Evolutionary conservation across 2,329 filamentous ascomycete genomes (phyloP).

Genomic region (Beauveria sp.): DNA sequence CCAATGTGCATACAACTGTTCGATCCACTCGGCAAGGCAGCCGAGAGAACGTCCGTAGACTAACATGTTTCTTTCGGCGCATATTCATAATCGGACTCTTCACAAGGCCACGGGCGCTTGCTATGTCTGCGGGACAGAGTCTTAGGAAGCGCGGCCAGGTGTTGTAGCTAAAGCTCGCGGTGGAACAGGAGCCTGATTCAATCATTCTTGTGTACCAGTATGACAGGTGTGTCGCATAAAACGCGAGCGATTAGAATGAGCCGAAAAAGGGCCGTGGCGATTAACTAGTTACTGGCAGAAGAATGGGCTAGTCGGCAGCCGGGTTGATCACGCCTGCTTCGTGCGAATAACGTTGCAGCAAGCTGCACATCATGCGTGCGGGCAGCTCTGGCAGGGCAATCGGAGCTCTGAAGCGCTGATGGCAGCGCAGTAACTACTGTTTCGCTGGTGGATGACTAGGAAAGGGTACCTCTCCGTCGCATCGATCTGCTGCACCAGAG

Average conservation of each 20-base stretch:
- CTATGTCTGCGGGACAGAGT: no score
- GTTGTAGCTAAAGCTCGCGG: background rate
- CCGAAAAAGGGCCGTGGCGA: slow-evolving; percentile 1
- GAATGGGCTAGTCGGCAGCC: background rate
- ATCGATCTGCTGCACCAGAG: background rate
- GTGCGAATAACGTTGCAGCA: background rate
- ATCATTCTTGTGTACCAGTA: background rate
- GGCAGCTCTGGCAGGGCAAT: background rate
- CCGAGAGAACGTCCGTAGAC: background rate
- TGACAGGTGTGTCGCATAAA: background rate
- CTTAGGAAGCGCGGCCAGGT: background rate
- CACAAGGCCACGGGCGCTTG: no score
- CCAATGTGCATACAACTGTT: background rate
- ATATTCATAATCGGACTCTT: background rate
- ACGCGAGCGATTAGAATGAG: background rate
- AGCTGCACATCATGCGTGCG: background rate
- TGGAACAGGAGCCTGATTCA: background rate
- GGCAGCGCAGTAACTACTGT: background rate
- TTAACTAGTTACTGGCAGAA: background rate
- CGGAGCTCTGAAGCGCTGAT: background rate
- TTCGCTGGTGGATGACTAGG: no score
- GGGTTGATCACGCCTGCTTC: background rate
- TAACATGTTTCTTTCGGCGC: background rate
- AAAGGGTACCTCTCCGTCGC: background rate
- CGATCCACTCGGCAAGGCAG: slow-evolving; percentile 5